Evolutionary conservation across 805 yeast species (phyloP), one percentile per base, ranked within the genome.

Genomic region (Candida maesae): DNA sequence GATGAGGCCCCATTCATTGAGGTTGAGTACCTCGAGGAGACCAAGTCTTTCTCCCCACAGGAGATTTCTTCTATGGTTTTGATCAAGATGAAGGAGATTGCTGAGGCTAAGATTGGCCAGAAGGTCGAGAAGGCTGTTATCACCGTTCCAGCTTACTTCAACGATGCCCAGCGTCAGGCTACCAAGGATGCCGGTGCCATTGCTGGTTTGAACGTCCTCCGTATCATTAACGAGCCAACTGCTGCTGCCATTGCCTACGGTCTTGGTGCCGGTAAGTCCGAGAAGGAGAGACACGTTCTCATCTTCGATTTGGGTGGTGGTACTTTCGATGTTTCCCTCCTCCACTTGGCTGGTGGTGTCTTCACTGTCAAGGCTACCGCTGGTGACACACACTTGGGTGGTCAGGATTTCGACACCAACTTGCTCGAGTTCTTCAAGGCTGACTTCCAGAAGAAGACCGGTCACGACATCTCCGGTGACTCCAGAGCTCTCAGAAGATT

Each of bases 201-300:
- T 71, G 78, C 87, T 54, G 87, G 87, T 70, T 73, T 80, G 70
- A 79, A 80, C 77, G 86, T 80, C 59, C 68, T 79, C 67, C 76
- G 87, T 73, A 80, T 80, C 67, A 80, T 80, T 57, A 80, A 80
- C 76, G 86, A 80, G 72, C 86, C 87, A 60, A 84, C 97, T 56
- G 97, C 97, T 52, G 97, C 97, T 63, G 97, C 97, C 59, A 88
- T 90, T 74, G 97, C 98, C 66, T 90, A 90, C 80, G 98, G 98
- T 79, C 79, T 90, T 59, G 95, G 91, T 80, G 88, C 89, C 59
- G 88, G 87, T 70, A 82, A 74, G 61, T 75, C 83, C 52, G 81
- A 78, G 49, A 78, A 76, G 52, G 96, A 89, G 74, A 82, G 83
- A 69, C 87, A 88, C 70, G 91, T 89, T 50, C 75, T 89, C 63